Percentiles rank a stretch among this genome's conserved stretches.
These are phyloP conservation scores for Kluyveromyces aestuarii DNA, from an alignment of 805 yeast genomes.

Conservation along the genomic window DNA sequence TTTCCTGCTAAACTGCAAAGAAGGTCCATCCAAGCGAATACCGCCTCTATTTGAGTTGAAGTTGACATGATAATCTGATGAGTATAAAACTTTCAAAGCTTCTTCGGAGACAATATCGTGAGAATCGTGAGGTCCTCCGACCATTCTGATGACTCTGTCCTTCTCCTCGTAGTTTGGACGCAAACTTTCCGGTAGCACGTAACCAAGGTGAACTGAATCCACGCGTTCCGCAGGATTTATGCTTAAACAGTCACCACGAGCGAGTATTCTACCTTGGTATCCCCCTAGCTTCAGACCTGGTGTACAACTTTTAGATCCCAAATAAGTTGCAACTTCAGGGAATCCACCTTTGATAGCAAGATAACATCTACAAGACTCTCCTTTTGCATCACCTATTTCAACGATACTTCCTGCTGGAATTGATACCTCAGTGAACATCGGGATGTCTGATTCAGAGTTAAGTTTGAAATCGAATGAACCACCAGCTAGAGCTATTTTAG, in stretches of 20 bases:
- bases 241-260: slow-evolving; percentile 85
- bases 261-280: slow-evolving; percentile 83
- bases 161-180: slow-evolving; percentile 24
- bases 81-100: slow-evolving; percentile 66
- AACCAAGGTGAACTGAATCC: slow-evolving; percentile 52
- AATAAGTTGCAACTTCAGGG: slow-evolving; percentile 77
- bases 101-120: slow-evolving; percentile 86
- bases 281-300: slow-evolving; percentile 93
- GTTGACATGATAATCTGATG: slow-evolving; percentile 84
- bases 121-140: slow-evolving; percentile 96
- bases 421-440: slow-evolving; percentile 48
- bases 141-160: slow-evolving; percentile 81
- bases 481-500: slow-evolving; percentile 78
- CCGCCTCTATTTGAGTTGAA: slow-evolving; percentile 97
- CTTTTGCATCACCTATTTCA: slow-evolving; percentile 82
- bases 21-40: slow-evolving; percentile 88
- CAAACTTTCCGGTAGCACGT: slow-evolving; percentile 41
- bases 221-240: slow-evolving; percentile 67
- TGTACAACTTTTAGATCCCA: slow-evolving; percentile 94
- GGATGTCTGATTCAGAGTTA: slow-evolving; percentile 35
- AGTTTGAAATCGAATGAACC: slow-evolving; percentile 63
- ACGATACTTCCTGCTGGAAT: slow-evolving; percentile 57
- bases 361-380: slow-evolving; percentile 85
- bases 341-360: slow-evolving; percentile 87
- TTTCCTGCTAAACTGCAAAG: slow-evolving; percentile 90